Conservation (phyloP, 345 rosid species). For the Alliaria petiolata region DNA sequence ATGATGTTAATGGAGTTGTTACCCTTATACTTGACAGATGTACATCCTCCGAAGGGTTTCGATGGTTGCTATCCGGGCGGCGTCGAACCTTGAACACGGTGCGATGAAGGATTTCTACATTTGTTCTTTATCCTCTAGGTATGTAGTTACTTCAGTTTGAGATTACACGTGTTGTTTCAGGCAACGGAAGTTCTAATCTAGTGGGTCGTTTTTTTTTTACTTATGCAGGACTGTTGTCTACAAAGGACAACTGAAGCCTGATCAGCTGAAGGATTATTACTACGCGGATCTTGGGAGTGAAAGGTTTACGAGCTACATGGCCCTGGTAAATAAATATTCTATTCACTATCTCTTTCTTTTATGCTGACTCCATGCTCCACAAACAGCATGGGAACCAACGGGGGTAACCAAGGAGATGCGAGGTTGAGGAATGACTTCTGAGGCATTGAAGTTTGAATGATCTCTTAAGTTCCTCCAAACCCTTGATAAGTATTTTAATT, state of each 20-base stretch:
- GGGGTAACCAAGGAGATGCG: constrained; percentile 78
- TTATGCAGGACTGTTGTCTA: constrained; percentile 85
- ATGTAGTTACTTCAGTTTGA: background rate
- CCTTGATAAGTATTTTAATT: constrained; percentile 74
- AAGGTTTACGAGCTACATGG: constrained; percentile 99
- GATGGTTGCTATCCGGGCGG: constrained; percentile 95
- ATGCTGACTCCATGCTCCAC: constrained; percentile 95
- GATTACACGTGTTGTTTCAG: background rate
- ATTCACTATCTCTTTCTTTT: constrained; percentile 56
- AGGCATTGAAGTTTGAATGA: constrained; percentile 99
- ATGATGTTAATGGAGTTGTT: background rate
- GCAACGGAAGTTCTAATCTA: background rate
- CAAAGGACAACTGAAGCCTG: constrained; percentile 95
- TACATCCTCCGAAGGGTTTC: constrained; percentile 88
- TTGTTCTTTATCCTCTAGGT: constrained; percentile 98
- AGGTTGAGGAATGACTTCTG: constrained; percentile 99
- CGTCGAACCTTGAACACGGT: constrained; percentile 86
- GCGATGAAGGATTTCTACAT: constrained; percentile 87
- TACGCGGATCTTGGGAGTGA: constrained; percentile 98
- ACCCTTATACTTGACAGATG: constrained; percentile 53
- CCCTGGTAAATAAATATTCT: constrained; percentile 97
- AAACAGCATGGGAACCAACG: constrained; percentile 95
- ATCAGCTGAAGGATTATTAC: constrained; percentile 81
- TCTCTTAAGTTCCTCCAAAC: constrained; percentile 98
- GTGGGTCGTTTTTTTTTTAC: background rate